Evolutionary conservation across 106 monocot genomes (phyloP).

Genomic region (Dendrobium officinale): DNA sequence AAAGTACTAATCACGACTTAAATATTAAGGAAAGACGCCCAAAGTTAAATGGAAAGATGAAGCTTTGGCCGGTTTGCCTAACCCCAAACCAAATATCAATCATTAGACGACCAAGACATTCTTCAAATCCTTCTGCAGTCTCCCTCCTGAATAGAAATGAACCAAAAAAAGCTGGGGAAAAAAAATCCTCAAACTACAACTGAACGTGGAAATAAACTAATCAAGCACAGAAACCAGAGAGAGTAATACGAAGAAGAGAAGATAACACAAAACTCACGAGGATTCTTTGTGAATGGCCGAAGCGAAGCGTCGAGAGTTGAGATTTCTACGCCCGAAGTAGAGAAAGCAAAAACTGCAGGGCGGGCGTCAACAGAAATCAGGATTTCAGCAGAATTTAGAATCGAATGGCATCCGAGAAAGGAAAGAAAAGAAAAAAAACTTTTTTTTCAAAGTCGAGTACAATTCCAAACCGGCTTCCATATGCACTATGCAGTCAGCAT

Average conservation of each 20-base stretch:
- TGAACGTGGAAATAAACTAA: neutral
- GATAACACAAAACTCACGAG: neutral
- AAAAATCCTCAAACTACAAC: constrained; percentile 1
- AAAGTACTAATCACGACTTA: neutral
- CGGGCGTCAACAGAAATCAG: neutral
- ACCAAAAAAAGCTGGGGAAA: neutral
- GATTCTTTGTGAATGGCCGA: neutral
- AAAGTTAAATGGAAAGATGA: neutral
- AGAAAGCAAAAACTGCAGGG: neutral
- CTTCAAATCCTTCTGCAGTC: neutral
- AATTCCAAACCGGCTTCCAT: constrained; percentile 1
- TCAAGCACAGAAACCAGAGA: neutral
- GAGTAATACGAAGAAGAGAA: neutral
- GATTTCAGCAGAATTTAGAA: neutral
- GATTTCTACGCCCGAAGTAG: neutral
- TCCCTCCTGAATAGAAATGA: neutral
- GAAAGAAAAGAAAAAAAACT: neutral
- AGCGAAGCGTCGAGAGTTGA: neutral
- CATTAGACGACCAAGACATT: neutral
- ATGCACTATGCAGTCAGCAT: neutral
- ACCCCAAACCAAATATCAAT: neutral
- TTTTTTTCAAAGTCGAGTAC: neutral
- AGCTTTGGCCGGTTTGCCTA: neutral
- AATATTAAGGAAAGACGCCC: neutral
- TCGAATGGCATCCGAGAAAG: neutral